Conservation (phyloP, 176 grass and related monocot species). For the Hyparrhenia diplandra region DNA sequence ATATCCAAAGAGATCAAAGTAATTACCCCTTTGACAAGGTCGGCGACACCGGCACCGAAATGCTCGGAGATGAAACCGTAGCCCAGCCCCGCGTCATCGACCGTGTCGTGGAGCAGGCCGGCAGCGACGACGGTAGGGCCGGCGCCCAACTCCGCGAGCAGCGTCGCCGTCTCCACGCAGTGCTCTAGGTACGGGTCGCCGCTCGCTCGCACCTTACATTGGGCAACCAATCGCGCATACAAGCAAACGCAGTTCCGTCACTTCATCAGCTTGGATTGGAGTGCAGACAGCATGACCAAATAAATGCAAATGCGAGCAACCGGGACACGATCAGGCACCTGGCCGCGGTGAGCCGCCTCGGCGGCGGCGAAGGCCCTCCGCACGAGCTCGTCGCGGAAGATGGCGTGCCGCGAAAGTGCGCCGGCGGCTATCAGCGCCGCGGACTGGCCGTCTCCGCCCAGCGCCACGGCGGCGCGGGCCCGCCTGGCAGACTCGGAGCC, state of each 20-base stretch:
- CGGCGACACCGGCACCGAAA: constrained; percentile 63
- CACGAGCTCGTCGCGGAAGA: no score
- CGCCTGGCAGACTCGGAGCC: no score
- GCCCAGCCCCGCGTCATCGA: constrained; percentile 65
- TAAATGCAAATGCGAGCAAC: no score
- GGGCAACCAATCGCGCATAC: not conserved
- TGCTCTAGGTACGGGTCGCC: constrained; percentile 71
- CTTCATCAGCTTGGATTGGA: not conserved
- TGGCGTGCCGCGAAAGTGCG: constrained; percentile 3
- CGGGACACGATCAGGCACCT: no score
- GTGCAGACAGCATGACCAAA: no score
- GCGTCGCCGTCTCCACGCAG: constrained; percentile 69
- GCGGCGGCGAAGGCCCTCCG: no score
- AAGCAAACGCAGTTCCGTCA: not conserved
- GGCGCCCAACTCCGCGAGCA: constrained; percentile 66
- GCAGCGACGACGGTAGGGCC: constrained; percentile 51
- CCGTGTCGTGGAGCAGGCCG: constrained; percentile 77
- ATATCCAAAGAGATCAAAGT: constrained; percentile 4
- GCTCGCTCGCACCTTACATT: constrained; percentile 49
- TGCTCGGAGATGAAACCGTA: constrained; percentile 53
- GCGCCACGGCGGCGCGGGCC: not conserved
- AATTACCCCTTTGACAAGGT: constrained; percentile 82
- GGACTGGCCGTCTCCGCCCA: not conserved
- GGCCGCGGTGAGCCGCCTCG: no score
- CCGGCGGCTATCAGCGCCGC: constrained; percentile 14